Evolutionary conservation across 768 basidiomycete genomes (phyloP), one percentile per base, ranked within the genome.

Genomic region (Amanita jacksonii): DNA sequence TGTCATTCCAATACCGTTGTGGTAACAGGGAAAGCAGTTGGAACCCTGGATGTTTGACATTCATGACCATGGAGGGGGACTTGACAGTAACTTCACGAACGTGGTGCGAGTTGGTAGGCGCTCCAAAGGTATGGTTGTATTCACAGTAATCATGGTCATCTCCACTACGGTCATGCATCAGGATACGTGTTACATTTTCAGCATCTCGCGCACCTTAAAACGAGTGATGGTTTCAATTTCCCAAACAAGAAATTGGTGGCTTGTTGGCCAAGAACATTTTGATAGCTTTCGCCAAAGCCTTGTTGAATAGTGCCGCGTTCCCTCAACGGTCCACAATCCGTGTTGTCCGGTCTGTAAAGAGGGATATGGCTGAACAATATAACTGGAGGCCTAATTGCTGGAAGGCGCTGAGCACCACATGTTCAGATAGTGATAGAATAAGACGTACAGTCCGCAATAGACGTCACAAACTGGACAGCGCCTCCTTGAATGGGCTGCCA

Each of bases 61-160:
- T 88, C 79, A 90, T 87, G 3, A 82, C 85, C 71, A 92, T 88
- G 9, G 89, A 90, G 54, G 96, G 70, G 2, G 89, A 83, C 59
- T 91, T 96, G 55, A 97, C 76, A 0, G 89, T 86, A 15, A 93
- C 72, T 63, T 98, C 93, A 40, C 70, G 73, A 9, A 77, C 64
- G 27, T 60, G 60, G 19, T 58, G 52, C 13, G 50, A 25, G 27
- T 47, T 47, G n/a, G 48, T 48, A 42, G 43, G 37, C 39, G 42
- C 60, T 57, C 50, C 62, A 51, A 58, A 33, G 22, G 47, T 81
- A 77, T 57, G 67, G 9, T 41, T 66, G 55, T 80, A 77, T 65
- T 87, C 87, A 61, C 94, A 98, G 51, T 93, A 90, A 54, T 97
- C 94, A 58, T 96, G 92, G 56, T 97, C 92, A 60, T 97, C 91